Percentiles rank a stretch among this genome's conserved stretches.
Conservation (phyloP, 2,329 filamentous ascomycete species). For the Alternaria sp. region DNA sequence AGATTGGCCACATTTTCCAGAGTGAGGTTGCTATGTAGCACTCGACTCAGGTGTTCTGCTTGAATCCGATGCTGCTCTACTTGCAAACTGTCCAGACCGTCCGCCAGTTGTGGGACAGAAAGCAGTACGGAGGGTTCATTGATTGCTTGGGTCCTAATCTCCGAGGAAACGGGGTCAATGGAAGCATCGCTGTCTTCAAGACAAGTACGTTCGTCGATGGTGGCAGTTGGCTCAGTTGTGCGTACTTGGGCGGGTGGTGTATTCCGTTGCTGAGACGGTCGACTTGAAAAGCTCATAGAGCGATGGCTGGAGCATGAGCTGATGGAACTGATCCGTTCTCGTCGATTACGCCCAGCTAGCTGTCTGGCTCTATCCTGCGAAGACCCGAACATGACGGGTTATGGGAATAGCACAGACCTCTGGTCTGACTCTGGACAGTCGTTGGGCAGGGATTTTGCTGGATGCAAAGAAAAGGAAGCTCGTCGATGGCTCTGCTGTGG, state of each 20-base stretch:
- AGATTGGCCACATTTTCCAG: background rate
- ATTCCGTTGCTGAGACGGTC: constrained; percentile 17
- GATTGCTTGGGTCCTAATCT: background rate
- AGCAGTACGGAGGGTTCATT: background rate
- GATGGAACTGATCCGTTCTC: constrained; percentile 35
- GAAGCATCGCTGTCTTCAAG: background rate
- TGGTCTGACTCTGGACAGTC: constrained; percentile 14
- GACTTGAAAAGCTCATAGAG: constrained; percentile 27
- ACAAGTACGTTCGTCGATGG: background rate
- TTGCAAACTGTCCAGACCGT: constrained; percentile 1
- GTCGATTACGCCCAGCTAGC: constrained; percentile 45
- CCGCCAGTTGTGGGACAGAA: constrained; percentile 13
- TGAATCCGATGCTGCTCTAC: constrained; percentile 33
- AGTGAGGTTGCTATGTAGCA: constrained; percentile 31
- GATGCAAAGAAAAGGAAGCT: constrained; percentile 1
- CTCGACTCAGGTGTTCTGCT: constrained; percentile 37
- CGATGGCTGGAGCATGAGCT: constrained; percentile 29
- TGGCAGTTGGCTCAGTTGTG: background rate
- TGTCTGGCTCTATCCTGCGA: constrained; percentile 48
- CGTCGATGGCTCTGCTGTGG: constrained; percentile 18
- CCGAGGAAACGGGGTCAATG: background rate
- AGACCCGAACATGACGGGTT: constrained; percentile 43
- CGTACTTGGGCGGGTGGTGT: background rate
- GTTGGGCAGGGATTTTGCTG: constrained; percentile 7
- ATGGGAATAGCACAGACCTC: constrained; percentile 12